These are phyloP conservation scores for Psilocybe subaeruginosa DNA, from an alignment of 768 basidiomycete species.

Conservation along the genomic window DNA sequence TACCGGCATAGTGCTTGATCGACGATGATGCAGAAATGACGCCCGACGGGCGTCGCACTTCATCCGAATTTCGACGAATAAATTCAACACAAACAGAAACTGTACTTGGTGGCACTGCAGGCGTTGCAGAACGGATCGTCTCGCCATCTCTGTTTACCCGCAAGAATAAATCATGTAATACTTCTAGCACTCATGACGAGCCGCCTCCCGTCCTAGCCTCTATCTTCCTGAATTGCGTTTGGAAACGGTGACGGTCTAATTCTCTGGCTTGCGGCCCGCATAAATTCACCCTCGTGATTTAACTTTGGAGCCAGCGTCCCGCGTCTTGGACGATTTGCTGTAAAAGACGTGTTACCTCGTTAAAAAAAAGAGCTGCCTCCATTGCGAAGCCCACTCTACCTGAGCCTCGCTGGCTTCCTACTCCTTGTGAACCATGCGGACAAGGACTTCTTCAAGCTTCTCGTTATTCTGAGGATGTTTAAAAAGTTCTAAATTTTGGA, in stretches of 20 bases:
- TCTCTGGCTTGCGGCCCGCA: slow-evolving; percentile 6
- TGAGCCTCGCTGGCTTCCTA: slow-evolving; percentile 6
- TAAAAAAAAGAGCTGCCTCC: background rate
- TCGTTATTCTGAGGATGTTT: background rate
- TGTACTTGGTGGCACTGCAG: background rate
- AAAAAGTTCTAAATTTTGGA: background rate
- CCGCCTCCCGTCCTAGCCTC: background rate
- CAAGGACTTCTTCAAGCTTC: background rate
- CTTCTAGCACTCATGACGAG: background rate
- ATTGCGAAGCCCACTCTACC: background rate
- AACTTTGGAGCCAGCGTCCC: background rate
- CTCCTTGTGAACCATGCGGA: slow-evolving; percentile 15
- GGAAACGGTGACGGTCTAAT: background rate
- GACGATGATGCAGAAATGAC: background rate
- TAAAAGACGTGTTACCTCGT: background rate
- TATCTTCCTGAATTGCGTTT: background rate
- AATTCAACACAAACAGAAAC: background rate
- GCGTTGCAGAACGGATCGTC: background rate
- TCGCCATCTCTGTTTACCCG: background rate
- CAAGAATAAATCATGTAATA: background rate
- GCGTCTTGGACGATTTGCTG: background rate
- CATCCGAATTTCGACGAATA: background rate
- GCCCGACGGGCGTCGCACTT: background rate
- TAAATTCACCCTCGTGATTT: background rate
- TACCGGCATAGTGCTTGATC: background rate